Percentiles rank a stretch among this genome's conserved stretches.
phyloP scores from a whole-genome alignment of 1,139 yeast genomes.

The Magnusiomyces suaveolens region DNA sequence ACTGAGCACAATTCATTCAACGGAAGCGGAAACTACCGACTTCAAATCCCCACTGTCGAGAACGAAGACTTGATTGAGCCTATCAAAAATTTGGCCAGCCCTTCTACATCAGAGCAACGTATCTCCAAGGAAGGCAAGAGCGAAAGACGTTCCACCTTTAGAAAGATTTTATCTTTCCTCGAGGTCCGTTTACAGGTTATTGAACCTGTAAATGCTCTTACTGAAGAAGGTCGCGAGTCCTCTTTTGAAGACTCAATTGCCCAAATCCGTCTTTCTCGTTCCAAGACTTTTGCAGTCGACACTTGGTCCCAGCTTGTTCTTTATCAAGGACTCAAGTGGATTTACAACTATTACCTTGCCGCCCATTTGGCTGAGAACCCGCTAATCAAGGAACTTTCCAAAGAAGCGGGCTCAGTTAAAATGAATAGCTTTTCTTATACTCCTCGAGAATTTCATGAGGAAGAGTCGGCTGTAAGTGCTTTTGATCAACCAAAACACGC shows the following conservation, averaged over 20 bases:
- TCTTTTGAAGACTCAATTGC: conserved; percentile 35
- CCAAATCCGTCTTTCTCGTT: conserved; percentile 46
- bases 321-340: conserved; percentile 56
- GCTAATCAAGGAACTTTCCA: conserved; percentile 6
- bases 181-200: conserved; percentile 10
- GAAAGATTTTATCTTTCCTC: conserved; percentile 46
- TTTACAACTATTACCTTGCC: conserved; percentile 61
- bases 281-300: conserved; percentile 49
- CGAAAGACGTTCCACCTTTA: conserved; percentile 51
- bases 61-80: conserved; percentile 41
- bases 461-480: too few species aligned
- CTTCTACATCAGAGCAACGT: conserved; percentile 44
- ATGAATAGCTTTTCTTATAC: not conserved
- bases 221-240: conserved; percentile 1
- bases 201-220: conserved; percentile 1
- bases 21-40: conserved; percentile 18
- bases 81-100: conserved; percentile 14
- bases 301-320: conserved; percentile 60
- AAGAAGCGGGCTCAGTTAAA: conserved; percentile 5
- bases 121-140: conserved; percentile 51
- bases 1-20: conserved; percentile 33
- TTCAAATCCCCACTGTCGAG: conserved; percentile 50
- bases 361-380: conserved; percentile 49
- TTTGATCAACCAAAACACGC: too few species aligned
- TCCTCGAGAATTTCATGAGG: too few species aligned